Percentiles rank a stretch among this genome's conserved stretches.
phyloP scores from a whole-genome alignment of 2,329 filamentous ascomycete genomes.

The Magnaporthiopsis poae region DNA sequence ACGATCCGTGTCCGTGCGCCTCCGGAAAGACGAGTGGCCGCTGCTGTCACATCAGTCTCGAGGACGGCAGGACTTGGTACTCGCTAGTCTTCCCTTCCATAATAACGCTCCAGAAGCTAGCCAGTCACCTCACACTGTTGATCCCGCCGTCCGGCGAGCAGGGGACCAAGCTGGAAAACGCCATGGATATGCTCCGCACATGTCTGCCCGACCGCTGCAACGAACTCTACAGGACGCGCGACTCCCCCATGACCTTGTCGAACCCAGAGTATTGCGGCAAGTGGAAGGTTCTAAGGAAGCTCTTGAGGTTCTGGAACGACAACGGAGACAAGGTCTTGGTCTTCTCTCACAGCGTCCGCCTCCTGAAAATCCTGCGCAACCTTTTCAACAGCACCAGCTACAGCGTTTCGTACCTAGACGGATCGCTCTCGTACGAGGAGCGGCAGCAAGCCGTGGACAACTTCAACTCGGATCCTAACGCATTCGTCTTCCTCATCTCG shows the following conservation, averaged over 20 bases:
- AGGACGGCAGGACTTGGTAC: conserved; percentile 59
- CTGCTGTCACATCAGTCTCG: conserved; percentile 60
- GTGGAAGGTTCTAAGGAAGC: conserved; percentile 80
- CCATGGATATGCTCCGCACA: conserved; percentile 61
- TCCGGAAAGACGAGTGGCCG: conserved; percentile 65
- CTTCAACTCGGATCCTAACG: conserved; percentile 77
- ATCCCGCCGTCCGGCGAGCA: conserved; percentile 58
- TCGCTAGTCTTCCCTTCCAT: conserved; percentile 77
- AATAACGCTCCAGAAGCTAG: conserved; percentile 70
- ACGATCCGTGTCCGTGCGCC: conserved; percentile 59
- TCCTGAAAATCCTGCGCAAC: conserved; percentile 73
- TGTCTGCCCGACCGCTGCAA: conserved; percentile 69
- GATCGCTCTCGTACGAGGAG: conserved; percentile 71
- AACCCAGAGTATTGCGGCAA: conserved; percentile 93
- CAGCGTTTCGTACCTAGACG: conserved; percentile 83
- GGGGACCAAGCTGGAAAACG: conserved; percentile 65
- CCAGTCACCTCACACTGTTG: conserved; percentile 84
- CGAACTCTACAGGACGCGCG: conserved; percentile 61
- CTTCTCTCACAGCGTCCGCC: conserved; percentile 82
- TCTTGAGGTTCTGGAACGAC: conserved; percentile 80
- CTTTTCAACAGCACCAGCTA: conserved; percentile 84
- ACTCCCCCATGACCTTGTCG: conserved; percentile 69
- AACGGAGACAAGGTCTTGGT: conserved; percentile 91
- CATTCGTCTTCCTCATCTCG: conserved; percentile 93
- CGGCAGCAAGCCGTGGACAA: conserved; percentile 73